Conservation (phyloP, 2,329 filamentous ascomycete genomes). For the Aspergillus fructus region DNA sequence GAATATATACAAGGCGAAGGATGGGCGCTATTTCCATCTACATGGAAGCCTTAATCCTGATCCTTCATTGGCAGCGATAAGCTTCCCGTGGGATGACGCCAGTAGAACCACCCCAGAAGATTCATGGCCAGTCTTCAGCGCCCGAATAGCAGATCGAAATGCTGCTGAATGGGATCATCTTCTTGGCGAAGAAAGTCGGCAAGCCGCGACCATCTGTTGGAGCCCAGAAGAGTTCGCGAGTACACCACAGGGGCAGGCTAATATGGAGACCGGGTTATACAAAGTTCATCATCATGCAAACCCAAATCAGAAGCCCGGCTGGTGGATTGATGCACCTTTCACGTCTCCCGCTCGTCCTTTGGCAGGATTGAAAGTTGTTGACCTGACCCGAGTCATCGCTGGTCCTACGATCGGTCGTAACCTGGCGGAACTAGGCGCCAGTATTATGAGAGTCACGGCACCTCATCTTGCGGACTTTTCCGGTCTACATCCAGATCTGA, state of each 20-base stretch:
- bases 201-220: constrained; percentile 10
- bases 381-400: constrained; percentile 73
- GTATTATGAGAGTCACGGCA: constrained; percentile 71
- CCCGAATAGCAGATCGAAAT: too few species aligned
- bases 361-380: constrained; percentile 68
- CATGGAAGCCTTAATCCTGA: too few species aligned
- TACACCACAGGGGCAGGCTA: too few species aligned
- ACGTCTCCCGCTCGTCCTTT: constrained; percentile 33
- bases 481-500: constrained; percentile 68
- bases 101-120: too few species aligned
- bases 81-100: too few species aligned
- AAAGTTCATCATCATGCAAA: too few species aligned
- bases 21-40: constrained; percentile 15
- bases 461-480: constrained; percentile 53
- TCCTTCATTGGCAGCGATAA: too few species aligned
- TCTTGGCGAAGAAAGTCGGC: constrained; percentile 8
- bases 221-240: constrained; percentile 10
- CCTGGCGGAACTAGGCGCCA: constrained; percentile 72
- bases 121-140: too few species aligned
- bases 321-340: too few species aligned
- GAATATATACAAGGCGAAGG: constrained; percentile 17
- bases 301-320: too few species aligned
- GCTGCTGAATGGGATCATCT: too few species aligned
- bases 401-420: constrained; percentile 70
- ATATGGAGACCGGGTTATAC: too few species aligned